Evolutionary conservation across 176 grass and related monocot genomes (phyloP), one percentile per base, ranked within the genome.

Genomic region (Zea luxurians): DNA sequence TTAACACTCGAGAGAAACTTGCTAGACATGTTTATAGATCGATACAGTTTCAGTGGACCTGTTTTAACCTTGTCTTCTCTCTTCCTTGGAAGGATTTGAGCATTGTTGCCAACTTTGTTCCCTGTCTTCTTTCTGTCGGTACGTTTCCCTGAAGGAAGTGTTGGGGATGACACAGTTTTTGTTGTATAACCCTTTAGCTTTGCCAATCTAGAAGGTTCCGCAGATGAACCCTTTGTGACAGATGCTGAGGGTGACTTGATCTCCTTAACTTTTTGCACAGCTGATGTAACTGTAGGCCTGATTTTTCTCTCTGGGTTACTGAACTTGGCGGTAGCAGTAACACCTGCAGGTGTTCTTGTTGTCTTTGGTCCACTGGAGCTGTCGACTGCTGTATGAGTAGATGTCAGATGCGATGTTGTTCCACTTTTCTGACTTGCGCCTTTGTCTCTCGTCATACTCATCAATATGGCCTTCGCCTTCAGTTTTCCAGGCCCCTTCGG

Each of bases 11-110:
- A 63, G 66, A 89, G 55, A 7, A 71, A 74, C 65, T 78, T 89
- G 13, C 77, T 34, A 71, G 48, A 61, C 78, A 81, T 61, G 54
- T 86, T 97, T 60, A 77, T 6, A 16, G 78, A 76, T 64, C 17
- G 60, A 82, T 83, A 77, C n/a, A 83, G 70, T 77, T 90, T 88
- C 21, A 80, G n/a, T 49, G 68, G 70, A 77, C 60, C 78, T 16
- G 59, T 6, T 64, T 38, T 48, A 46, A 37, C 73, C 40, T 91
- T 75, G 18, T 57, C 73, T 61, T 79, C 80, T 62, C 42, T 62
- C 76, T 66, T 71, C n/a, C 79, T 85, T 61, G 84, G 61, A 44
- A n/a, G 7, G 46, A 61, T 44, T 69, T 60, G 72, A 36, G 68
- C 45, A 83, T 21, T 70, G 75, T 70, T 86, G 54, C 16, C 60